Conservation (phyloP, 2,329 filamentous ascomycete genomes). For the Alternaria brassicicola region DNA sequence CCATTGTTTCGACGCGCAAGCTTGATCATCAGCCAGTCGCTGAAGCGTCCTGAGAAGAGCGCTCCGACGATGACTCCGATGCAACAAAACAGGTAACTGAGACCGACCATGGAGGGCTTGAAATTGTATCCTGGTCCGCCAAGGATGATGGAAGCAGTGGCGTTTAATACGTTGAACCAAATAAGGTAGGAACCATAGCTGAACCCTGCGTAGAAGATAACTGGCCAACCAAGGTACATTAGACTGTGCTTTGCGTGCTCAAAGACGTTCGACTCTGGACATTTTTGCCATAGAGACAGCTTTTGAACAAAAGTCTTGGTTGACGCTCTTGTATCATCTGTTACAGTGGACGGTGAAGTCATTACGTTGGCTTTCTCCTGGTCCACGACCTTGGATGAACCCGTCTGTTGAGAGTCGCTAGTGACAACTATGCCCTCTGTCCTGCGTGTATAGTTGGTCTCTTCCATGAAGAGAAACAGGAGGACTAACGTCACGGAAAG, state of each 20-base stretch:
- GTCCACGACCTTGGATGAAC: constrained; percentile 7
- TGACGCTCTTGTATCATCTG: constrained; percentile 6
- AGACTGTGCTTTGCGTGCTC: constrained; percentile 27
- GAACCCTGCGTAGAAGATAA: constrained; percentile 34
- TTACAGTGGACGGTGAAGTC: constrained; percentile 22
- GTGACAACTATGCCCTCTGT: constrained; percentile 25
- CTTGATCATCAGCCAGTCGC: constrained; percentile 34
- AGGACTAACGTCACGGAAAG: constrained; percentile 56
- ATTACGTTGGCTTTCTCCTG: constrained; percentile 31
- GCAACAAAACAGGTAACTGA: constrained; percentile 29
- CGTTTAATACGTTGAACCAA: constrained; percentile 40
- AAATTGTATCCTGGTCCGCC: constrained; percentile 31
- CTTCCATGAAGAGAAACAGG: constrained; percentile 65
- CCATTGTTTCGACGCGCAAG: constrained; percentile 48
- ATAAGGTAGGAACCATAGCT: constrained; percentile 36
- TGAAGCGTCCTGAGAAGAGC: constrained; percentile 27
- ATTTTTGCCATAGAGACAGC: constrained; percentile 31
- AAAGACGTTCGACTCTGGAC: constrained; percentile 24
- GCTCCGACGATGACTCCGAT: constrained; percentile 29
- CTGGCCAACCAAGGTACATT: constrained; percentile 48
- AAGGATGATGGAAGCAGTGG: constrained; percentile 34
- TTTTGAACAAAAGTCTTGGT: constrained; percentile 29
- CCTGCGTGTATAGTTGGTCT: constrained; percentile 60
- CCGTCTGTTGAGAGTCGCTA: constrained; percentile 14
- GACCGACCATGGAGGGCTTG: constrained; percentile 30